Percentiles rank a stretch among this genome's conserved stretches.
Evolutionary conservation across 2,329 filamentous ascomycete genomes (phyloP).

Genomic region (Davidsoniella australis): DNA sequence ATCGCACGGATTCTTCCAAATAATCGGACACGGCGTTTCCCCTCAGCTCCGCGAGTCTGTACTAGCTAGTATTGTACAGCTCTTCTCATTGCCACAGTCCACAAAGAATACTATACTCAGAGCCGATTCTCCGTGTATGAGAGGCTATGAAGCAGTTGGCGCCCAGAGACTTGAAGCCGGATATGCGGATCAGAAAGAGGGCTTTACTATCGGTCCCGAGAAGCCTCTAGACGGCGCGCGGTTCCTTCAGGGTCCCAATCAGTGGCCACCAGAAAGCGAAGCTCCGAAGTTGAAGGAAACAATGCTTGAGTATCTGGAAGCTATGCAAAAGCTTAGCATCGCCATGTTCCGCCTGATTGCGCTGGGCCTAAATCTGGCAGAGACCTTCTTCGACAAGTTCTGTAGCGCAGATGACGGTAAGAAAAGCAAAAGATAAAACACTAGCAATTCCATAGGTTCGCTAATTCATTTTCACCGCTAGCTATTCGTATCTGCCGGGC

Average conservation of each 20-base stretch:
- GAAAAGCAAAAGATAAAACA: neutral
- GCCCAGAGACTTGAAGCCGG: neutral
- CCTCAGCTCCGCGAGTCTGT: too few species aligned
- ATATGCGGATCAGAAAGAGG: neutral
- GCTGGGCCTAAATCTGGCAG: neutral
- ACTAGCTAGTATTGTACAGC: constrained; percentile 7
- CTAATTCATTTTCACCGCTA: neutral
- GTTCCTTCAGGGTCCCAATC: neutral
- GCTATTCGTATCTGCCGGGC: neutral
- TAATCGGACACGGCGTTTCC: too few species aligned
- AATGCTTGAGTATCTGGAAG: neutral
- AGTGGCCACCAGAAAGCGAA: neutral
- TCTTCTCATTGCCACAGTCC: neutral
- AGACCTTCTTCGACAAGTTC: neutral
- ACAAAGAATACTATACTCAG: neutral
- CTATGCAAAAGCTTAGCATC: neutral
- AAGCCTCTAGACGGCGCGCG: neutral
- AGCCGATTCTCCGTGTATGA: neutral
- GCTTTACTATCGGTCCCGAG: neutral
- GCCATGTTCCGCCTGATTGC: constrained; percentile 2
- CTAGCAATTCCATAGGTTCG: too few species aligned
- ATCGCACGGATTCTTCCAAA: too few species aligned
- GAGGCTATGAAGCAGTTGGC: neutral
- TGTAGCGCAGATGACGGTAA: neutral
- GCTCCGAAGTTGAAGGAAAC: neutral